Evolutionary conservation across 2,329 filamentous ascomycete genomes (phyloP), one percentile per base, ranked within the genome.

Genomic region (Metarhizium humberi): DNA sequence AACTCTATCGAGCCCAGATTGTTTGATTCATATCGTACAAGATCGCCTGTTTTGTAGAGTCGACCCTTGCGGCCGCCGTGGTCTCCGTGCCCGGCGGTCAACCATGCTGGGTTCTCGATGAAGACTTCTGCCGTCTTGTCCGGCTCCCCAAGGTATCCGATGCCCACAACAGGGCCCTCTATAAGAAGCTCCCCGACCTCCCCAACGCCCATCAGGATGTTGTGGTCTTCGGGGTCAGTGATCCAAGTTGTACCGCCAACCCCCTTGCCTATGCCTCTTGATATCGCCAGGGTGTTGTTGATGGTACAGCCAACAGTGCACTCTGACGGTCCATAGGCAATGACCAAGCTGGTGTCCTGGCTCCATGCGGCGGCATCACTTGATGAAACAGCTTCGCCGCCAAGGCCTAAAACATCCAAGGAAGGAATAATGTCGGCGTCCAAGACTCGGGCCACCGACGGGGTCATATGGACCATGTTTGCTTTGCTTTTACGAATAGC

Each of bases 81-180:
- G 6, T 34, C 16, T 2, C 66, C 66, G 25, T 70, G 64, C 6
- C 76, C 76, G 0, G 66, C 64, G 3, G 71, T 65, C 62, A 80
- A 70, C 78, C 81, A 86, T 0, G 64, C 65, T 0, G 80, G 81
- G 53, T 81, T 72, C 10, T 73, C 68, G 49, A 87, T 77, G 57
- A 87, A 87, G 0, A 75, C 76, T 29, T 75, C 74, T 2, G 73
- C 73, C 0, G 84, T 86, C 66, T 82, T 84, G 45, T 75, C 4
- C 16, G 43, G 16, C 3, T 53, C 47, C 2, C 38, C 30, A 4
- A 49, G 10, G 32, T 56, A 56, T n/a, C 55, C 55, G 7, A 14
- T 7, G 5, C 34, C 51, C 2, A 56, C 45, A 7, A 53, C 14
- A 2, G 55, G 51, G 14, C 55, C 55, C 29, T 56, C 55, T 13